These are phyloP conservation scores for Paragyromitra xinjiangensis DNA, from an alignment of 495 filamentous ascomycete species.

Conservation along the genomic window DNA sequence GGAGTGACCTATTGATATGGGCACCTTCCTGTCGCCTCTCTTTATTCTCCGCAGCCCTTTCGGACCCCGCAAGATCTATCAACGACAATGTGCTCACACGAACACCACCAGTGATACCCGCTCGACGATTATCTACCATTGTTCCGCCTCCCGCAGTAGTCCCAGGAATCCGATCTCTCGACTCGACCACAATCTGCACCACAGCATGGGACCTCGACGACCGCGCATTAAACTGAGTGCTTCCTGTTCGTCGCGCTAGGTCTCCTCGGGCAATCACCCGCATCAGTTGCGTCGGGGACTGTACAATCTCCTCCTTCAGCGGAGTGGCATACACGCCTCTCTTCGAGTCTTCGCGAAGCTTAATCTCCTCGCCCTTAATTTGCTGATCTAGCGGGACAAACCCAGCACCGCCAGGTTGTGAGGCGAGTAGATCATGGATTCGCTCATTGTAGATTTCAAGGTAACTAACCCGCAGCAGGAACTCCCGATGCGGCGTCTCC, in stretches of 20 bases:
- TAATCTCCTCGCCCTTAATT: constrained; percentile 83
- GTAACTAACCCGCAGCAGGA: constrained; percentile 95
- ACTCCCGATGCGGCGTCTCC: constrained; percentile 93
- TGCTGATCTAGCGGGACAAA: constrained; percentile 60
- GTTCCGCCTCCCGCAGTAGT: constrained; percentile 60
- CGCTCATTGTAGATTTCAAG: constrained; percentile 98
- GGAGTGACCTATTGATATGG: constrained; percentile 96
- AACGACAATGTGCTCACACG: constrained; percentile 92
- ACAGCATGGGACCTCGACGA: constrained; percentile 98
- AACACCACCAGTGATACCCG: constrained; percentile 84
- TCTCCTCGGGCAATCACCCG: constrained; percentile 95
- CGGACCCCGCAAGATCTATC: constrained; percentile 96
- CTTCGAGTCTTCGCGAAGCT: constrained; percentile 93
- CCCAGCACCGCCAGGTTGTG: constrained; percentile 64
- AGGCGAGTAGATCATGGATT: constrained; percentile 90
- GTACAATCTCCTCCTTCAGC: constrained; percentile 97
- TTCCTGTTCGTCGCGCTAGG: constrained; percentile 84
- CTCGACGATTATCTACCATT: constrained; percentile 69
- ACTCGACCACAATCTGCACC: constrained; percentile 98
- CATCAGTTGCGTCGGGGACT: constrained; percentile 93
- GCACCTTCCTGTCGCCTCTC: constrained; percentile 93
- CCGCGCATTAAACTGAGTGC: constrained; percentile 94
- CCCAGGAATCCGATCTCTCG: constrained; percentile 77
- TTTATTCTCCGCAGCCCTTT: constrained; percentile 93
- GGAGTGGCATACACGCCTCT: constrained; percentile 95